These are phyloP conservation scores for Fusarium xylarioides DNA, from an alignment of 2,329 filamentous ascomycete species.

Conservation along the genomic window DNA sequence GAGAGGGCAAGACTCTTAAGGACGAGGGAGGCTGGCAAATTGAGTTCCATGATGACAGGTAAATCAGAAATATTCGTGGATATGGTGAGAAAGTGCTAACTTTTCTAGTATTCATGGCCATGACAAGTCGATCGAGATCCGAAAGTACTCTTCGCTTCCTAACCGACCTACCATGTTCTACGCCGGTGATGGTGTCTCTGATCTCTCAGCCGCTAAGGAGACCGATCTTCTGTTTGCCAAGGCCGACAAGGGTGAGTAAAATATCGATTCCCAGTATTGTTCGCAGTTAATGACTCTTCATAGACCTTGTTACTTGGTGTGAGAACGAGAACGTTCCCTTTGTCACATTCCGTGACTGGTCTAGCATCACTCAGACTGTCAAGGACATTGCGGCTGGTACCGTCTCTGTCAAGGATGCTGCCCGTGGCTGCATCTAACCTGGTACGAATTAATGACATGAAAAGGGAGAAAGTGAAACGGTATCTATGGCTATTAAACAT, in stretches of 20 bases:
- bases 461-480: not conserved
- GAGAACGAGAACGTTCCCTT: conserved; percentile 86
- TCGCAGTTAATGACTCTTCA: not conserved
- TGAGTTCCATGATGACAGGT: conserved; percentile 86
- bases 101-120: conserved; percentile 81
- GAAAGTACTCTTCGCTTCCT: conserved; percentile 82
- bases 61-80: not conserved
- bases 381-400: conserved; percentile 81
- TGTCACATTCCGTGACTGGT: conserved; percentile 87
- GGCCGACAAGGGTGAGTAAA: conserved; percentile 76
- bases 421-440: conserved; percentile 56
- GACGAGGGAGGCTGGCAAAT: conserved; percentile 88
- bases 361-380: conserved; percentile 77
- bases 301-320: conserved; percentile 89
- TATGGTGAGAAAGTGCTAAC: not conserved
- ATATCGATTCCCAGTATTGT: not conserved
- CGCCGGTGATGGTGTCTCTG: conserved; percentile 92
- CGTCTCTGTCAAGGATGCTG: conserved; percentile 74
- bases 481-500: conserved; percentile 8
- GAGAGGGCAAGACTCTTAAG: conserved; percentile 76
- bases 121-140: conserved; percentile 92
- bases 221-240: conserved; percentile 95
- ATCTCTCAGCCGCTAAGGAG: conserved; percentile 90
- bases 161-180: conserved; percentile 89
- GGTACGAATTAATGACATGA: conserved; percentile 2